Conservation (phyloP, 192 early-diverging fungal genomes). For the Spinellus fusiger region DNA sequence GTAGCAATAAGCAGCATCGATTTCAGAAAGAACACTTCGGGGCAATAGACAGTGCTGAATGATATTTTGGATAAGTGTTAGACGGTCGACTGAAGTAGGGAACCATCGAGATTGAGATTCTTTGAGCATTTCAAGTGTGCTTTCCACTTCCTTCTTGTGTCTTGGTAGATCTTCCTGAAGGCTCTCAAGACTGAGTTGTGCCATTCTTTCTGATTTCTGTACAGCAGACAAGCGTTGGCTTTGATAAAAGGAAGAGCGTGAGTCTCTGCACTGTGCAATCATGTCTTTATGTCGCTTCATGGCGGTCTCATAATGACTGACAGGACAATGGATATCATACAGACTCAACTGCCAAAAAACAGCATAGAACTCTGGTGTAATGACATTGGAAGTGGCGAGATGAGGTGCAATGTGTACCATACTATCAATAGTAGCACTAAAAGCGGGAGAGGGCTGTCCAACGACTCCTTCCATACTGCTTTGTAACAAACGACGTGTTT, state of each 20-base stretch:
- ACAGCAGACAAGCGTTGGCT: conserved; percentile 6
- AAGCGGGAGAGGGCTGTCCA: neutral
- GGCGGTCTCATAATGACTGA: conserved; percentile 52
- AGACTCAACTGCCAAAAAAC: conserved; percentile 76
- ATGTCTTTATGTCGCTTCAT: conserved; percentile 44
- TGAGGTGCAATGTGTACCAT: neutral
- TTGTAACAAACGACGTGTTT: conserved; percentile 2
- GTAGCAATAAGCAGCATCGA: conserved; percentile 71
- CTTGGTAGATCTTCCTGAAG: conserved; percentile 19
- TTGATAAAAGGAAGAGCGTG: conserved; percentile 15
- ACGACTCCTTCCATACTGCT: neutral
- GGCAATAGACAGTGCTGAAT: conserved; percentile 74
- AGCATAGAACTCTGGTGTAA: conserved; percentile 58
- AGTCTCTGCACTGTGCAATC: conserved; percentile 20
- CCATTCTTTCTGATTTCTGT: conserved; percentile 15
- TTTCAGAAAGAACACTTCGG: conserved; percentile 52
- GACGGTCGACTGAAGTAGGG: conserved; percentile 22
- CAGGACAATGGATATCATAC: conserved; percentile 69
- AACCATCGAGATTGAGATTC: conserved; percentile 23
- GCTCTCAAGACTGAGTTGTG: conserved; percentile 16
- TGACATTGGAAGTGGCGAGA: neutral
- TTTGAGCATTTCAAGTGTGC: conserved; percentile 5
- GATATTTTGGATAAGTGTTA: conserved; percentile 37
- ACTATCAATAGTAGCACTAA: neutral
- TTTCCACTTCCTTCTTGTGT: conserved; percentile 23